Base-by-base conservation (phyloP, 768 basidiomycete genomes). In the Tremella yokohamensis region DNA sequence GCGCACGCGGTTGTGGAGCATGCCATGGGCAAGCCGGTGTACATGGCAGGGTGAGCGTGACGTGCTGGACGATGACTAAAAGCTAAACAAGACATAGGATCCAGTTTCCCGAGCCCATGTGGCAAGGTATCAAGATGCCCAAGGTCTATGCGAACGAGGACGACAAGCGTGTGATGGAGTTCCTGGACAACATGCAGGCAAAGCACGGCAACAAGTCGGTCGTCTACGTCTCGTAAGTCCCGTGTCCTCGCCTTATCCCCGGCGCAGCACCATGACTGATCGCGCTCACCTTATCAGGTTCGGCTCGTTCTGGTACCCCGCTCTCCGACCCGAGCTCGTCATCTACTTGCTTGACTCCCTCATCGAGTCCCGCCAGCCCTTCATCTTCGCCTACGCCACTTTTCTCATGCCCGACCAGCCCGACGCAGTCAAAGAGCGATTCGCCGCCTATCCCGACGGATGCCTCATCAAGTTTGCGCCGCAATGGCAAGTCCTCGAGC, bases 361-460 rank as follows among this genome's bases (percentile, higher is more conserved):
- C 2, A 40, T 54, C 20, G 62, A 58, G n/a, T 18, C 24, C 24
- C 40, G 48, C 1, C 20, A 52, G 45, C 67, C 67, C 0, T 61
- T 65, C 60, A 20, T 69, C 18, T 69, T 63, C 52, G 64, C 64
- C 15, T 56, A 65, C 48, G 63, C 67, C 11, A 61, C 64, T 2
- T 53, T 42, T 12, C 19, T 65, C 2, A 48, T 50, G 16, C 26
- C 39, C 11, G 19, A 49, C n/a, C 49, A 58, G 6, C 57, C 64
- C 25, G 22, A 45, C 9, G 64, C 61, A 3, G 19, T 65, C 22
- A 22, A 57, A 8, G 56, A 61, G 8, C 50, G 48, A 40, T 29
- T 69, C 40, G 47, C 62, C 13, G 60, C 45, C 16, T 19, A 54
- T 45, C 42, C 44, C n/a, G 39, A 61, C 19, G 52, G 34, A 2